Evolutionary conservation across 1,284 basidiomycete species (phyloP), one percentile per base, ranked within the genome.

Genomic region (Boletus coffeatus): DNA sequence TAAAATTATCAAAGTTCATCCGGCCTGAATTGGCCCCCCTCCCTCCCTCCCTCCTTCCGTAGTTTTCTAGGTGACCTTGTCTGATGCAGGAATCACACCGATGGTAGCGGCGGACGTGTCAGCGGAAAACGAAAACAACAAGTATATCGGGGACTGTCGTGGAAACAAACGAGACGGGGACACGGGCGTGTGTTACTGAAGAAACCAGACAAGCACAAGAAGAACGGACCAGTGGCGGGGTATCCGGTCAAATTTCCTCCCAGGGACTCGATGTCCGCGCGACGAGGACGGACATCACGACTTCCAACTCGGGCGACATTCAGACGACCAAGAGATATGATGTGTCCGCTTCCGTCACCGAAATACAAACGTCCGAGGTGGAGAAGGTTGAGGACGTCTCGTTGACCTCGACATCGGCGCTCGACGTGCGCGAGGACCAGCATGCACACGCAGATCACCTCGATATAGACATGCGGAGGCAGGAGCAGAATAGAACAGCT

Each of bases 1-100:
- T 25, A 39, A 48, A 58, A 65, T 56, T 50, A 50, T 50, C 48
- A 50, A 53, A 59, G 66, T 36, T 32, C 1, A 18, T 52, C 9
- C 21, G 5, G 41, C 50, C 58, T 50, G 5, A 58, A 50, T 13
- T 9, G 34, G 34, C 8, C 9, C 56, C 29, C 14, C 57, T 21
- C 25, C 25, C 25, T 25, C 25, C 25, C 25, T 25, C 25, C 25
- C 25, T 50, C 48, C 21, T 21, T 50, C 21, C 13, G 48, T 50
- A 14, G 48, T 13, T 50, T 50, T 14, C 21, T 21, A 21, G 48
- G 50, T 18, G 41, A 57, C 56, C 25, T 25, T 25, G 25, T 25
- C 25, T 25, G 25, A 25, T 25, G 3, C 46, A n/a, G 25, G 29
- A 37, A 41, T 25, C 57, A 46, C 37, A 18, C 48, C 48, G 48